phyloP scores from a whole-genome alignment of 2,329 filamentous ascomycete genomes.

The Aspergillus ustus region DNA sequence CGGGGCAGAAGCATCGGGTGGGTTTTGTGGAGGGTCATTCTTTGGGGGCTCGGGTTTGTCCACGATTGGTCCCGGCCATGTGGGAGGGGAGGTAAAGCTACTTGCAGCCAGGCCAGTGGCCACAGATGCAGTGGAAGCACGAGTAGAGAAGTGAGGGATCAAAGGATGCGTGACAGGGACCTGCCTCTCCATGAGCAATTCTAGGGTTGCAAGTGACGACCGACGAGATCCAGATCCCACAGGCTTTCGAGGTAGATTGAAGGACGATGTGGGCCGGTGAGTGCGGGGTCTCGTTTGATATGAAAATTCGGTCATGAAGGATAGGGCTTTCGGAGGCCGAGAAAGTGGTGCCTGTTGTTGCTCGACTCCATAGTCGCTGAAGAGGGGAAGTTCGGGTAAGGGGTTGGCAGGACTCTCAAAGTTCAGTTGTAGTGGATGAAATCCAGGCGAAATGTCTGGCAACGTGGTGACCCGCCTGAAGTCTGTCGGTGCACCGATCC shows the following conservation, averaged over 20 bases:
- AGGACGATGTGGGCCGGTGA: constrained; percentile 30
- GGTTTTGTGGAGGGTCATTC: constrained; percentile 9
- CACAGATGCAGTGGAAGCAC: constrained; percentile 17
- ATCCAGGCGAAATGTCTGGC: constrained; percentile 28
- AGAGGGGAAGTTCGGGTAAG: constrained; percentile 51
- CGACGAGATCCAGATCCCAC: constrained; percentile 38
- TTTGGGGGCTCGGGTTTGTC: constrained; percentile 9
- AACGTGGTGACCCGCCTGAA: constrained; percentile 44
- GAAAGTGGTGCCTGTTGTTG: constrained; percentile 27
- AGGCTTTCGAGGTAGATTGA: constrained; percentile 43
- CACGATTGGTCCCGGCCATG: constrained; percentile 20
- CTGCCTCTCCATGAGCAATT: constrained; percentile 27
- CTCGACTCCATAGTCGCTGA: constrained; percentile 44
- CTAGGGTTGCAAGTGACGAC: constrained; percentile 32
- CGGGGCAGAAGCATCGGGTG: constrained; percentile 19
- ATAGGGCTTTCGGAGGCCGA: constrained; percentile 41
- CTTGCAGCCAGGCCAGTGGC: constrained; percentile 22
- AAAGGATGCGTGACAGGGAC: constrained; percentile 26
- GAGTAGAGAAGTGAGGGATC: constrained; percentile 38
- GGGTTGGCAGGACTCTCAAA: constrained; percentile 51
- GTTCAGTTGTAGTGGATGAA: constrained; percentile 52
- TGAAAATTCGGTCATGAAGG: constrained; percentile 25
- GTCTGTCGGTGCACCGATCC: constrained; percentile 49
- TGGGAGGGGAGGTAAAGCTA: constrained; percentile 17
- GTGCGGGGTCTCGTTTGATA: constrained; percentile 25